Evolutionary conservation across 2,329 filamentous ascomycete genomes (phyloP), one percentile per base, ranked within the genome.

Genomic region (Aspergillus melleus): DNA sequence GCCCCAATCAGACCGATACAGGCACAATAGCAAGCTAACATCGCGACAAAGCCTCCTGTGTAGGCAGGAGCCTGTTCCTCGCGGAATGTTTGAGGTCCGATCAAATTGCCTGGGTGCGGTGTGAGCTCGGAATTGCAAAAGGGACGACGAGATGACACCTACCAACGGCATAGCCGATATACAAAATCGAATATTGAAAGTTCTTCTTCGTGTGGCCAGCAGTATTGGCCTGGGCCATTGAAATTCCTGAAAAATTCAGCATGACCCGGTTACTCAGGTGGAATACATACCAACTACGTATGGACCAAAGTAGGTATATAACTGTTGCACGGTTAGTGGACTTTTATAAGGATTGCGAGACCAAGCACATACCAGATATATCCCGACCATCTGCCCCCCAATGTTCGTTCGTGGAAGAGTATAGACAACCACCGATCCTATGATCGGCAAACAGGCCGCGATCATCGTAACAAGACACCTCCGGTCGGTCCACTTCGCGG

Each of bases 1-100:
- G 60, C 49, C 1, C 66, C 61, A 50, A 77, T 68, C 20, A 77
- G 58, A 9, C 66, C 50, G 50, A 76, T 73, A 42, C 71, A 72
- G 9, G 63, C 64, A 58, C 74, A 74, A 53, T 76, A 77, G 44
- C 72, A 70, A 1, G 66, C 64, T 20, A 77, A 57, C 74, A 77
- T 77, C 3, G 74, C 68, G 26, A 75, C 62, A 24, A 77, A 74
- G 2, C 75, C 73, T 8, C 72, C 70, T 2, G 70, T 75, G 53
- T 78, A 78, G 47, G 66, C 72, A 1, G 77, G 77, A 1, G 76
- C 76, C 55, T 79, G 74, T 26, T 72, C 68, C 12, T 69, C 68
- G 16, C 73, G 69, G 60, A 79, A 79, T 0, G 76, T 78, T 62
- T 79, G 77, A 1, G 77, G 77, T 0, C 77, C 78, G 53, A 79